Percentiles rank a stretch among this genome's conserved stretches.
Conservation (phyloP, 164 flowering plant genomes). For the Macadamia integrifolia region DNA sequence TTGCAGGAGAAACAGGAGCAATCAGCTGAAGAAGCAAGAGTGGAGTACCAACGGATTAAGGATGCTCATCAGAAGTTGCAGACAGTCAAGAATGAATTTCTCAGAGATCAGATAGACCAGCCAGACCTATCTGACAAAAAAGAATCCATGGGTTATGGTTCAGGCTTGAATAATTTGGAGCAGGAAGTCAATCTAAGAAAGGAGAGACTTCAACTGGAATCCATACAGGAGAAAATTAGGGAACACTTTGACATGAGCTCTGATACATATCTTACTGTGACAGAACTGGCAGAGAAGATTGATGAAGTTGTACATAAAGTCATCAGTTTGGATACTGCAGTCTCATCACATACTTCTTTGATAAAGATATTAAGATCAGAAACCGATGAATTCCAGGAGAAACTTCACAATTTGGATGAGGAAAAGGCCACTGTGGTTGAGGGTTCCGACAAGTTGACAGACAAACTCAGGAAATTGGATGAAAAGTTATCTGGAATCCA, state of each 20-base stretch:
- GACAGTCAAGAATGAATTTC: constrained; percentile 27
- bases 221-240: constrained; percentile 30
- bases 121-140: constrained; percentile 5
- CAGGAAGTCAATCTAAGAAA: constrained; percentile 17
- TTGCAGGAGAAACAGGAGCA: constrained; percentile 50
- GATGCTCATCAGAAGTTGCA: constrained; percentile 35
- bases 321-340: constrained; percentile 45
- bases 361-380: constrained; percentile 55
- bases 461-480: constrained; percentile 41
- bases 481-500: constrained; percentile 33
- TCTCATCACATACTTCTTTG: constrained; percentile 64
- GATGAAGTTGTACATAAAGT: constrained; percentile 80
- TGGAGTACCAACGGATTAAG: constrained; percentile 38
- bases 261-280: constrained; percentile 30
- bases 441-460: constrained; percentile 25
- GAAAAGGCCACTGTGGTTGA: constrained; percentile 32
- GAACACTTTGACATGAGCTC: constrained; percentile 31
- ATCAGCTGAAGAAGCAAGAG: constrained; percentile 36
- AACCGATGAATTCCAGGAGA: constrained; percentile 54
- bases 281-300: constrained; percentile 71
- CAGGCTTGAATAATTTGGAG: constrained; percentile 15
- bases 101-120: constrained; percentile 5
- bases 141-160: constrained; percentile 6
- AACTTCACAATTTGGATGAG: constrained; percentile 52
- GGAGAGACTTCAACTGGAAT: constrained; percentile 22